Conservation (phyloP, 345 rosid genomes). For the Iberis pinnata region DNA sequence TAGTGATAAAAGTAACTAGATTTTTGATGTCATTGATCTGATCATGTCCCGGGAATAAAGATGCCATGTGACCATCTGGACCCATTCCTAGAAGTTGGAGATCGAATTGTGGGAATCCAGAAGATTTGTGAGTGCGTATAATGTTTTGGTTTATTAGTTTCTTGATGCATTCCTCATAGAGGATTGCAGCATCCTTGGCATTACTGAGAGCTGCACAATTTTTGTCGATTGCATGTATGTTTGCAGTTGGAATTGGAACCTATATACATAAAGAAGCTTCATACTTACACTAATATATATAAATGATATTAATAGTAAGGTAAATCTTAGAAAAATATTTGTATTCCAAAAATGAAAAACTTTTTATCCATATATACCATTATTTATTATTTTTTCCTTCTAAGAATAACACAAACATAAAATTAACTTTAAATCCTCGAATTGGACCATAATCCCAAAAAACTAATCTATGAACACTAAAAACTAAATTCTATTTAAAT, state of each 20-base stretch:
- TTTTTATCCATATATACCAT: no score
- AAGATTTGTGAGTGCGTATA: constrained; percentile 29
- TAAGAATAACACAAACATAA: no score
- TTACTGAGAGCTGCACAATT: constrained; percentile 55
- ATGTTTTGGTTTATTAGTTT: constrained; percentile 35
- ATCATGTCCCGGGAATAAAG: constrained; percentile 64
- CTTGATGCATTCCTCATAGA: constrained; percentile 55
- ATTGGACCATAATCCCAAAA: no score
- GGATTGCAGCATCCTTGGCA: constrained; percentile 40
- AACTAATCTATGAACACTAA: no score
- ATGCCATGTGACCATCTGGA: constrained; percentile 86
- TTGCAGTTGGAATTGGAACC: constrained; percentile 50
- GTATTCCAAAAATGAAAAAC: no score
- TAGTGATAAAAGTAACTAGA: constrained; percentile 61
- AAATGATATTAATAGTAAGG: no score
- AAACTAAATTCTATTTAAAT: no score
- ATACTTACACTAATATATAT: no score
- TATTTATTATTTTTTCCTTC: no score
- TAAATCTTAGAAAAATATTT: no score
- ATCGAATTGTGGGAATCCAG: constrained; percentile 72
- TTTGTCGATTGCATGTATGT: constrained; percentile 66
- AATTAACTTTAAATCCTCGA: no score
- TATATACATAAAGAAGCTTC: constrained; percentile 3
- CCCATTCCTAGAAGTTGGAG: constrained; percentile 83
- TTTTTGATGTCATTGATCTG: constrained; percentile 50